These are phyloP conservation scores for Paxillus ammoniavirescens DNA, from an alignment of 768 basidiomycete species.

Conservation along the genomic window DNA sequence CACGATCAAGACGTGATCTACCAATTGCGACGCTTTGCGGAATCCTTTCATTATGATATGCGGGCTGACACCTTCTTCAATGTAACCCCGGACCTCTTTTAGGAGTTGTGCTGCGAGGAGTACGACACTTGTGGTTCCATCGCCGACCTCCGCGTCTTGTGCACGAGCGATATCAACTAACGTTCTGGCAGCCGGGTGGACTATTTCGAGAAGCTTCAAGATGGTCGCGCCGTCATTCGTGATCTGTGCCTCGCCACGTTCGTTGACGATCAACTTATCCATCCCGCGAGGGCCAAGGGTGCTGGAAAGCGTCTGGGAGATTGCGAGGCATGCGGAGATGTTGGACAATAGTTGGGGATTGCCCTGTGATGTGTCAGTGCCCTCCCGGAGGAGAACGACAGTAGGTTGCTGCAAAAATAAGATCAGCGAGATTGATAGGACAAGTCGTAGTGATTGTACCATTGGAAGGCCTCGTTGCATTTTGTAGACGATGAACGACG, in stretches of 20 bases:
- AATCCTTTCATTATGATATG: slow-evolving; percentile 98
- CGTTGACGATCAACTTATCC: slow-evolving; percentile 96
- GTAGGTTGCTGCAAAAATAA: slow-evolving; percentile 79
- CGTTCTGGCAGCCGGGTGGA: slow-evolving; percentile 97
- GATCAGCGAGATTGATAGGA: slow-evolving; percentile 10
- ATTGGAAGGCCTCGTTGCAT: slow-evolving; percentile 87
- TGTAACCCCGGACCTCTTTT: slow-evolving; percentile 86
- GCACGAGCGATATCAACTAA: slow-evolving; percentile 97
- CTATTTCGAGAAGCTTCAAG: slow-evolving; percentile 93
- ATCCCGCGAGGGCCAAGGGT: slow-evolving; percentile 98
- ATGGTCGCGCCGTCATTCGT: slow-evolving; percentile 99
- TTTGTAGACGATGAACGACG: slow-evolving; percentile 33
- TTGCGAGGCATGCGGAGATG: slow-evolving; percentile 94
- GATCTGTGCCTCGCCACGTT: slow-evolving; percentile 94
- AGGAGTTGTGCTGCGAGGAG: slow-evolving; percentile 91
- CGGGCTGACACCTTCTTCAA: slow-evolving; percentile 96
- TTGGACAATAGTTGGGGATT: slow-evolving; percentile 90
- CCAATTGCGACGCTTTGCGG: slow-evolving; percentile 82
- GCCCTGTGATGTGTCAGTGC: slow-evolving; percentile 95
- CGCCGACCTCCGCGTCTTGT: slow-evolving; percentile 97
- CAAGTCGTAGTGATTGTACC: slow-evolving; percentile 39
- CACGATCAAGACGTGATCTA: slow-evolving; percentile 36
- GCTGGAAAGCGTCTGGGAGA: slow-evolving; percentile 86
- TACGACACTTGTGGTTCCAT: slow-evolving; percentile 96
- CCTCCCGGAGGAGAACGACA: slow-evolving; percentile 93